These are phyloP conservation scores for Xylariaceae sp. DNA, from an alignment of 2,329 filamentous ascomycete species.

Conservation along the genomic window DNA sequence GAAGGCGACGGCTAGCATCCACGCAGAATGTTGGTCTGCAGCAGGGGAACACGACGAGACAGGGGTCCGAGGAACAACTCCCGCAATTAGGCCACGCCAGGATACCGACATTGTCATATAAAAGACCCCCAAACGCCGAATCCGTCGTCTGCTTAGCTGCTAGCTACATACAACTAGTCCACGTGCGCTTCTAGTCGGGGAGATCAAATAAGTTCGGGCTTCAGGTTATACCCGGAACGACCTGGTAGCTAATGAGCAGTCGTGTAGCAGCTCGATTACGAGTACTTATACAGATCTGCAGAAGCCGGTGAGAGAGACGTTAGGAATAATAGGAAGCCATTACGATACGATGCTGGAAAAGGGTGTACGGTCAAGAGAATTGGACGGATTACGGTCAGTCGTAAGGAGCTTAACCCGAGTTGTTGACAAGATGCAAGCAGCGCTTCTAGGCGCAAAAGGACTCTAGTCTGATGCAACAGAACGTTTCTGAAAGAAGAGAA, in stretches of 20 bases:
- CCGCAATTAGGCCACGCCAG: conserved; percentile 1
- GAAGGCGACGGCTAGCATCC: conserved; percentile 4
- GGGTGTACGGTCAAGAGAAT: not conserved
- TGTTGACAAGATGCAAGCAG: not conserved
- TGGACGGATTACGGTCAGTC: not conserved
- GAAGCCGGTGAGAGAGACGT: not conserved
- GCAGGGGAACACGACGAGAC: conserved; percentile 10
- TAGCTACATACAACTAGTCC: not conserved
- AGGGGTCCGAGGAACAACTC: conserved; percentile 10
- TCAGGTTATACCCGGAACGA: not conserved
- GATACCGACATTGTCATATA: conserved; percentile 5
- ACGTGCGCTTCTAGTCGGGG: not conserved
- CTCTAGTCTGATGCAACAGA: no score
- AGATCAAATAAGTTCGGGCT: not conserved
- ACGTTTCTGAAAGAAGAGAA: no score
- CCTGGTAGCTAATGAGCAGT: not conserved
- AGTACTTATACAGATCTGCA: conserved; percentile 10
- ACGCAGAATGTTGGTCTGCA: conserved; percentile 6
- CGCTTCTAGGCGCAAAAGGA: not conserved
- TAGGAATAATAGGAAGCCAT: no score
- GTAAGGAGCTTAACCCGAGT: conserved; percentile 4
- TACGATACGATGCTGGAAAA: no score
- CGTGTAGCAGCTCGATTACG: not conserved
- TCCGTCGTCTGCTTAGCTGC: not conserved
- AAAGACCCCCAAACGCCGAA: not conserved